Evolutionary conservation across 768 basidiomycete genomes (phyloP).

Genomic region (Pleurotus giganteus): DNA sequence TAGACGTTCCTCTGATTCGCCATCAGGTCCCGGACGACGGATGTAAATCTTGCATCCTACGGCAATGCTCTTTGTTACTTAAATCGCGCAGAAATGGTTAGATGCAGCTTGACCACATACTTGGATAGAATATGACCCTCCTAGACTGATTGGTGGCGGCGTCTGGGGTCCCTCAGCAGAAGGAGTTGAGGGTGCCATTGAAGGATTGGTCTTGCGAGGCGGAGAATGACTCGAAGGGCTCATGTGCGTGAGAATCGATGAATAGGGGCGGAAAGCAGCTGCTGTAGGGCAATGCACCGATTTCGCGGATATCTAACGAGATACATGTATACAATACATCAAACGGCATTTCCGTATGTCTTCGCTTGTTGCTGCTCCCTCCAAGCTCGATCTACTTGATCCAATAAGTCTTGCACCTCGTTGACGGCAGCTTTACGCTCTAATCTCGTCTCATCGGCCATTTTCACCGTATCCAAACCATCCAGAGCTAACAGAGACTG

Average conservation of each 20-base stretch:
- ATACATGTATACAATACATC: background rate
- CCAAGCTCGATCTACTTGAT: conserved; percentile 77
- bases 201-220: background rate
- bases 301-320: background rate
- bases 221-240: background rate
- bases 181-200: conserved; percentile 33
- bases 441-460: conserved; percentile 61
- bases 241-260: no score
- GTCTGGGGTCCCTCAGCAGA: conserved; percentile 34
- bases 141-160: conserved; percentile 68
- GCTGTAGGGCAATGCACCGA: no score
- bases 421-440: conserved; percentile 86
- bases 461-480: conserved; percentile 62
- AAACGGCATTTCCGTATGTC: background rate
- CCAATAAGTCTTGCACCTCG: conserved; percentile 80
- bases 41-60: conserved; percentile 97
- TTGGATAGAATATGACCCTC: conserved; percentile 75
- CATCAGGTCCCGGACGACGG: conserved; percentile 72
- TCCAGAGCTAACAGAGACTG: conserved; percentile 89
- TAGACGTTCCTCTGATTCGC: conserved; percentile 81
- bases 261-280: no score
- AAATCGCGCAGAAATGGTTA: conserved; percentile 27
- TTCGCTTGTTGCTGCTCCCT: conserved; percentile 16
- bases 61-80: conserved; percentile 63
- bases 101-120: conserved; percentile 38